Percentiles rank a stretch among this genome's conserved stretches.
Evolutionary conservation across 345 rosid genomes (phyloP).

Genomic region (Salix koriyanagi): DNA sequence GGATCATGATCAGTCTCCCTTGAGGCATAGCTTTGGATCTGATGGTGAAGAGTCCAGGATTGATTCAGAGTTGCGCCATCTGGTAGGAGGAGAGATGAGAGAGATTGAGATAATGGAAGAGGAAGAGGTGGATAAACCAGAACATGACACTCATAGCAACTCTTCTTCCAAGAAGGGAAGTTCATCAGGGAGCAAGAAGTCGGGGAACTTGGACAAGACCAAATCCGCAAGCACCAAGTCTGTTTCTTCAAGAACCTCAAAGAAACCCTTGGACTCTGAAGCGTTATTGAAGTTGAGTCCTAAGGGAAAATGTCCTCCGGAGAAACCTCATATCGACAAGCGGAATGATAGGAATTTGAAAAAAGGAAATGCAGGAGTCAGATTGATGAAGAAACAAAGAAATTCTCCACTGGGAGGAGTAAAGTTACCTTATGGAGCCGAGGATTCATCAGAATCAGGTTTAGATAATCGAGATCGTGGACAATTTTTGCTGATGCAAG

Average conservation of each 20-base stretch:
- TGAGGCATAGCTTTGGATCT: constrained; percentile 27
- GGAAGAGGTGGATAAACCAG: constrained; percentile 43
- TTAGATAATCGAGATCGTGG: constrained; percentile 61
- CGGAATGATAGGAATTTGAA: constrained; percentile 37
- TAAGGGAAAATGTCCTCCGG: constrained; percentile 30
- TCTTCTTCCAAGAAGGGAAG: constrained; percentile 43
- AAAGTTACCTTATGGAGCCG: constrained; percentile 35
- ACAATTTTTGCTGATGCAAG: constrained; percentile 62
- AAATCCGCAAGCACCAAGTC: constrained; percentile 35
- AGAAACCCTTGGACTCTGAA: constrained; percentile 24
- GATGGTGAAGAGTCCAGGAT: constrained; percentile 33
- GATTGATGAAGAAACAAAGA: constrained; percentile 37
- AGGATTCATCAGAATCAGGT: constrained; percentile 38
- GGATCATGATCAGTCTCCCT: constrained; percentile 31
- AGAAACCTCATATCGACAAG: constrained; percentile 36
- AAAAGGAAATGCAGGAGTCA: constrained; percentile 32
- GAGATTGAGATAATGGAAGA: constrained; percentile 35
- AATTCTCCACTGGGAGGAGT: constrained; percentile 20
- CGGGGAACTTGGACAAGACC: constrained; percentile 39
- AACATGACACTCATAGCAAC: constrained; percentile 29
- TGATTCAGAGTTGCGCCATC: constrained; percentile 34
- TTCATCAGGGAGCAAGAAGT: constrained; percentile 40
- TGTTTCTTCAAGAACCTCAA: constrained; percentile 32
- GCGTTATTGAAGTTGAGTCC: constrained; percentile 40
- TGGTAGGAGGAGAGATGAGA: constrained; percentile 32